Conservation (phyloP, 2,329 filamentous ascomycete species). For the Teratosphaeria epicoccoides region DNA sequence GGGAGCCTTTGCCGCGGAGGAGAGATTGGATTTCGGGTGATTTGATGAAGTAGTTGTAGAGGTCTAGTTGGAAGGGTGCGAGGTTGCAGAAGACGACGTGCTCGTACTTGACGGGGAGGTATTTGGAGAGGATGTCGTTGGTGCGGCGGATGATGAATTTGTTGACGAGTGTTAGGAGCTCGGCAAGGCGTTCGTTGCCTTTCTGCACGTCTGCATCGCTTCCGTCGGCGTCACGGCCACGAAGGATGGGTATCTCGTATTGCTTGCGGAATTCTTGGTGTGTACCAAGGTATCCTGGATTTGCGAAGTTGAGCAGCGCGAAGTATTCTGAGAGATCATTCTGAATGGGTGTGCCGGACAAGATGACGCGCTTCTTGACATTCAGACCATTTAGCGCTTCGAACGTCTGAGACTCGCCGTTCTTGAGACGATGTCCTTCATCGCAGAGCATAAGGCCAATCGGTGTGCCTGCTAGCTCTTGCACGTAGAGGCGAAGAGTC, state of each 20-base stretch:
- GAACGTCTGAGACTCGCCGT: conserved; percentile 92
- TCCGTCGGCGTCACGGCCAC: conserved; percentile 81
- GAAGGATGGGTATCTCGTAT: conserved; percentile 84
- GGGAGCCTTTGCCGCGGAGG: conserved; percentile 84
- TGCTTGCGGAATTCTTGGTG: conserved; percentile 85
- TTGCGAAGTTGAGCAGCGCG: conserved; percentile 88
- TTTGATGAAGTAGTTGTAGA: conserved; percentile 96
- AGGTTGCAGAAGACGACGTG: conserved; percentile 97
- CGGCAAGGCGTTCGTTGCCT: conserved; percentile 71
- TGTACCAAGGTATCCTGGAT: conserved; percentile 81
- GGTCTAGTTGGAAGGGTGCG: conserved; percentile 78
- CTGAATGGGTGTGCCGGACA: conserved; percentile 94
- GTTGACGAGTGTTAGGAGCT: conserved; percentile 78
- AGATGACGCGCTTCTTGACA: conserved; percentile 80
- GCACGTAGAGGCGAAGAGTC: conserved; percentile 80
- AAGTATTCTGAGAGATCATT: conserved; percentile 99
- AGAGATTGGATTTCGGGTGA: conserved; percentile 90
- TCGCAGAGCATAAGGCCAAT: conserved; percentile 93
- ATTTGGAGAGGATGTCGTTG: conserved; percentile 96
- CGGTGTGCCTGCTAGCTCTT: conserved; percentile 77
- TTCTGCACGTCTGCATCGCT: conserved; percentile 70
- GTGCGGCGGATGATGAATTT: conserved; percentile 97
- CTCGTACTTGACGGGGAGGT: conserved; percentile 95
- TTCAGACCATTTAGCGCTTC: conserved; percentile 82
- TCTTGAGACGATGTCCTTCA: conserved; percentile 92